Evolutionary conservation across 768 basidiomycete genomes (phyloP).

Genomic region (Boletales sp.): DNA sequence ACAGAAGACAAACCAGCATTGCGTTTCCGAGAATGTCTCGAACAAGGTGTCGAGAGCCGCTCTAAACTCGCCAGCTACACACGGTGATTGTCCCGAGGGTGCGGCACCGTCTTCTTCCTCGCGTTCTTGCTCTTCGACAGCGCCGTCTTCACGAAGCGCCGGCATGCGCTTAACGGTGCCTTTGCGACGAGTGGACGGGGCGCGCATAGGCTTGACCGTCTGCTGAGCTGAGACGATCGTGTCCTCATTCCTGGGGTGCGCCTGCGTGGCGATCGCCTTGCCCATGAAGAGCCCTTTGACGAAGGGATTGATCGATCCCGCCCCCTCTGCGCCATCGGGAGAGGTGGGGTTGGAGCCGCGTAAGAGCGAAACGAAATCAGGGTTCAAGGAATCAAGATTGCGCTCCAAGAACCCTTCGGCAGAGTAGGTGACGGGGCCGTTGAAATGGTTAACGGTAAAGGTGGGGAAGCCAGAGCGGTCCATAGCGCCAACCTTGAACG

Average conservation of each 20-base stretch:
- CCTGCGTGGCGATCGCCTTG: slow-evolving; percentile 88
- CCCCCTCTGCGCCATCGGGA: slow-evolving; percentile 54
- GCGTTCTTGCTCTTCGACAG: slow-evolving; percentile 45
- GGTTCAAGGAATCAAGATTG: slow-evolving; percentile 86
- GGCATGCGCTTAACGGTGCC: slow-evolving; percentile 57
- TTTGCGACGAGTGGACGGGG: slow-evolving; percentile 85
- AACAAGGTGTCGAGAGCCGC: slow-evolving; percentile 82
- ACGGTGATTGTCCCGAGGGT: slow-evolving; percentile 44
- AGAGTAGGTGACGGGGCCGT: slow-evolving; percentile 88
- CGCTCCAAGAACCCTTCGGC: slow-evolving; percentile 86
- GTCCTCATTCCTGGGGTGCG: slow-evolving; percentile 89
- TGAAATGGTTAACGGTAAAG: slow-evolving; percentile 91
- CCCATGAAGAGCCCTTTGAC: slow-evolving; percentile 85
- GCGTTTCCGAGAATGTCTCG: slow-evolving; percentile 83
- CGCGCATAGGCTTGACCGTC: slow-evolving; percentile 89
- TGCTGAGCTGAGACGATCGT: slow-evolving; percentile 95
- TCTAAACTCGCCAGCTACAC: slow-evolving; percentile 87
- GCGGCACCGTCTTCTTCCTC: slow-evolving; percentile 39
- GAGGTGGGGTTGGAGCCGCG: slow-evolving; percentile 47
- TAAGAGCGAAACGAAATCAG: slow-evolving; percentile 88
- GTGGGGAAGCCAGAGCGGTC: slow-evolving; percentile 79
- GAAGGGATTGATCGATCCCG: slow-evolving; percentile 87
- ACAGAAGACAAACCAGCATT: slow-evolving; percentile 90
- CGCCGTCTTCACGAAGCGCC: slow-evolving; percentile 30
- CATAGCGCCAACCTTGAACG: slow-evolving; percentile 77